phyloP scores from a whole-genome alignment of 495 filamentous ascomycete genomes.

The Trichoderma virens region DNA sequence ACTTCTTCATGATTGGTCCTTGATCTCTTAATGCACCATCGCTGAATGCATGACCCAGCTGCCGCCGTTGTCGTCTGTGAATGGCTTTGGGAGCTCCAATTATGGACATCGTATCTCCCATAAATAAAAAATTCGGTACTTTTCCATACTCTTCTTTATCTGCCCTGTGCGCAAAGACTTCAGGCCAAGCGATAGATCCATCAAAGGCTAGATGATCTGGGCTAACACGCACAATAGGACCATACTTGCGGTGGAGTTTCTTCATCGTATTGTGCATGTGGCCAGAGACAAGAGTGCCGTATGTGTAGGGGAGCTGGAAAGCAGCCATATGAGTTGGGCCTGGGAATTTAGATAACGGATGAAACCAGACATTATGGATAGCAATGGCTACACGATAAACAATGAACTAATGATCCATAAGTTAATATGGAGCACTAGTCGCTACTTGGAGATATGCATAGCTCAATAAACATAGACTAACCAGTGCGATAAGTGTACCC shows the following conservation, averaged over 20 bases:
- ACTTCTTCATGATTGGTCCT: conserved; percentile 29
- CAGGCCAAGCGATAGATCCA: conserved; percentile 43
- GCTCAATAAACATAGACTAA: no score
- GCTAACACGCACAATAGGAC: conserved; percentile 46
- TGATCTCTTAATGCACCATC: conserved; percentile 35
- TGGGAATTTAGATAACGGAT: conserved; percentile 44
- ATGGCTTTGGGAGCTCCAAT: conserved; percentile 28
- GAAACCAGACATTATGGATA: conserved; percentile 42
- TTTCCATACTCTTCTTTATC: conserved; percentile 16
- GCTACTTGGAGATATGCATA: no score
- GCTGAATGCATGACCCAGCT: conserved; percentile 43
- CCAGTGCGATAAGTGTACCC: no score
- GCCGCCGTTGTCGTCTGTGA: conserved; percentile 35
- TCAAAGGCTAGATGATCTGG: conserved; percentile 51
- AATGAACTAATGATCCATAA: not conserved
- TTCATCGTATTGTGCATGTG: conserved; percentile 11
- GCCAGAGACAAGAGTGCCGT: conserved; percentile 15
- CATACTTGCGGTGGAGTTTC: conserved; percentile 42
- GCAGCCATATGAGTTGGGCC: conserved; percentile 40
- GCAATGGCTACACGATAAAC: not conserved
- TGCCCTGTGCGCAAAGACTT: conserved; percentile 45
- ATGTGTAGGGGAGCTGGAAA: conserved; percentile 29
- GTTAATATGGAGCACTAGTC: not conserved
- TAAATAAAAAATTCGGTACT: conserved; percentile 29
- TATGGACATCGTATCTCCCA: conserved; percentile 35